Base-by-base conservation (phyloP, 257 asterid species). In the Solanum ossicruentum region DNA sequence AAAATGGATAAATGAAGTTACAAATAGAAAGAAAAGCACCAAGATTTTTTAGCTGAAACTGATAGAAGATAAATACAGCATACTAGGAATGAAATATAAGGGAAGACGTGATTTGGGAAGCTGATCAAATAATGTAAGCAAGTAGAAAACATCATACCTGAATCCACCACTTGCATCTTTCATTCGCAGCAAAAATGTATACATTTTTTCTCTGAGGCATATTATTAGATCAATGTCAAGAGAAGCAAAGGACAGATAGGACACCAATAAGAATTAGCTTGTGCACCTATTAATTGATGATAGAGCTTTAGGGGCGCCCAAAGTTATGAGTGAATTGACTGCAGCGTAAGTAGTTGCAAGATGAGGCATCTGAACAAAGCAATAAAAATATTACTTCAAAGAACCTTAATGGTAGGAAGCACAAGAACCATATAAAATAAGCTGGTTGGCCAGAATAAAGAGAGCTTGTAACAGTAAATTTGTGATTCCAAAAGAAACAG, bases 321-420 rank as follows among this genome's bases (percentile, higher is more conserved):
- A 82, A 52, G 95, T 95, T 61, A 95, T 55, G n/a, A 96, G 97
- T 75, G 98, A 70, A 89, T 95, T 95, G 84, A 93, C 89, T 55
- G 98, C 98, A 85, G 98, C 98, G 82, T 95, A 96, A 82, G 98
- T 96, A 85, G 99, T 96, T 79, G 99, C 99, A 17, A 96, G 93
- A 93, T 96, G 99, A 89, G 99, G 99, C 97, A 96, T 85, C 99
- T 96, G 92, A 88, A 28, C 47, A 66, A 28, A 39, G 82, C 6
- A 51, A 49, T 21, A 21, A n/a, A 73, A 47, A 13, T 47, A 73
- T 77, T 28, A 77, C 63, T 77, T 77, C 63, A 77, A 77, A 51
- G 23, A 51, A 51, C 47, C 82, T 77, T 84, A 67, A 60, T 79
- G 57, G 11, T 28, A 26, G 21, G 20, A 49, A 39, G 83, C 15